A percentile compares a stretch with the other conserved stretches of the same genome.
phyloP scores from a whole-genome alignment of 2,329 filamentous ascomycete genomes.

The Trichophyton mentagrophytes region DNA sequence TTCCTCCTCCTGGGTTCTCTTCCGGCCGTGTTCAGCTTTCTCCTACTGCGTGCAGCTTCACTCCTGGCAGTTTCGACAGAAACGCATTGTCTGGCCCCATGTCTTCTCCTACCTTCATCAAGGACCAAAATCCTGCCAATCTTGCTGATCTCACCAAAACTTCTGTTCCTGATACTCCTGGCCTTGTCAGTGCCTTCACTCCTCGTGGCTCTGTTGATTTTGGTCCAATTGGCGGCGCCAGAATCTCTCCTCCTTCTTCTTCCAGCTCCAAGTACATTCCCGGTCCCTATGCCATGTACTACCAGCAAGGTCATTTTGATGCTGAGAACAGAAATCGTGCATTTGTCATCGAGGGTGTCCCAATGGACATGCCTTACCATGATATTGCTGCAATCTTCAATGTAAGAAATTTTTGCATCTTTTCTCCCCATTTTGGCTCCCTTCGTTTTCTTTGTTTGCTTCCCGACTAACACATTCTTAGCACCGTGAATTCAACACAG shows the following conservation, averaged over 20 bases:
- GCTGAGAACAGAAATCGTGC: conserved; percentile 20
- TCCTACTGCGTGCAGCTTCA: conserved; percentile 51
- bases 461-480: conserved; percentile 6
- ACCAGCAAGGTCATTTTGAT: conserved; percentile 16
- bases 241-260: conserved; percentile 6
- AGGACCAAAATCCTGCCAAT: conserved; percentile 6
- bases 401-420: conserved; percentile 19
- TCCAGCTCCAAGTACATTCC: conserved; percentile 8
- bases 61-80: conserved; percentile 32
- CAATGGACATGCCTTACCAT: conserved; percentile 21
- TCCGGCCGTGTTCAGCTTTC: conserved; percentile 38
- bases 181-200: conserved; percentile 8
- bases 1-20: conserved; percentile 8
- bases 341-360: conserved; percentile 24
- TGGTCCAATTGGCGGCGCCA: conserved; percentile 17
- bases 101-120: conserved; percentile 5
- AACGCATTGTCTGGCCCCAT: conserved; percentile 7
- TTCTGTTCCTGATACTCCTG: conserved; percentile 15
- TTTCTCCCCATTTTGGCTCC: neutral
- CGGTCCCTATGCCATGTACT: conserved; percentile 5
- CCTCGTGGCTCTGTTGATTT: conserved; percentile 14
- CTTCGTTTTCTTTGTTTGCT: neutral
- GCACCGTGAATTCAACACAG: conserved; percentile 26
- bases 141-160: conserved; percentile 16
- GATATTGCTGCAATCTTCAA: conserved; percentile 28